Conservation (phyloP, 2,329 filamentous ascomycete genomes). For the Calonectria pseudoturangicola region DNA sequence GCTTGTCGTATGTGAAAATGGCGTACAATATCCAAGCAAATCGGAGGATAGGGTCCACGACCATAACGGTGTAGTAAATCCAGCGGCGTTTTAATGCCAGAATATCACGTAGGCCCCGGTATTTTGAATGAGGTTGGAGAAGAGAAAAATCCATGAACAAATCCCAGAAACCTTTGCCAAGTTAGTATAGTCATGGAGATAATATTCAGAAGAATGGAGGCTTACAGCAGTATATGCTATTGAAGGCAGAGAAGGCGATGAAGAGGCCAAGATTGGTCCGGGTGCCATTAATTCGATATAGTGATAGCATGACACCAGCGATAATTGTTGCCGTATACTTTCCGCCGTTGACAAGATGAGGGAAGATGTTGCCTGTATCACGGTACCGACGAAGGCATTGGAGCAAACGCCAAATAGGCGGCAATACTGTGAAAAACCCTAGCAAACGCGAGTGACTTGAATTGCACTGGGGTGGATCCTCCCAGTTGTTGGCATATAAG, state of each 20-base stretch:
- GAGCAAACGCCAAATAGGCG: constrained; percentile 91
- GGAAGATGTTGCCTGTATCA: constrained; percentile 91
- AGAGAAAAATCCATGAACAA: constrained; percentile 97
- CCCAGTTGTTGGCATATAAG: constrained; percentile 88
- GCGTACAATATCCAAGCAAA: constrained; percentile 97
- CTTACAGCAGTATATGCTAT: constrained; percentile 87
- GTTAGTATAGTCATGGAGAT: constrained; percentile 19
- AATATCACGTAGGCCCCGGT: constrained; percentile 83
- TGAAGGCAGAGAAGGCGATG: constrained; percentile 86
- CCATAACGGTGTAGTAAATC: constrained; percentile 91
- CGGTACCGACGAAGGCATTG: constrained; percentile 93
- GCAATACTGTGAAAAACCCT: constrained; percentile 89
- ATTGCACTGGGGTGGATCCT: constrained; percentile 85
- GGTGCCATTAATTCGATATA: constrained; percentile 85
- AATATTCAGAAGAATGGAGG: constrained; percentile 40
- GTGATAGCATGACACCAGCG: constrained; percentile 84
- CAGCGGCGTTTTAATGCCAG: constrained; percentile 86
- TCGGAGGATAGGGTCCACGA: constrained; percentile 87
- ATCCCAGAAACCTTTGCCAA: constrained; percentile 85
- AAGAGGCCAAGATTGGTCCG: constrained; percentile 80
- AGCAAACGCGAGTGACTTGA: constrained; percentile 88
- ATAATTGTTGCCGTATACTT: constrained; percentile 93
- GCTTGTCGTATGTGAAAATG: constrained; percentile 85
- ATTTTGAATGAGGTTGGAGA: constrained; percentile 83
- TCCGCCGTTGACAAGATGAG: constrained; percentile 92